A percentile compares a stretch with the other conserved stretches of the same genome.
Conservation (phyloP, 805 yeast species). For the Yarrowia osloensis region DNA sequence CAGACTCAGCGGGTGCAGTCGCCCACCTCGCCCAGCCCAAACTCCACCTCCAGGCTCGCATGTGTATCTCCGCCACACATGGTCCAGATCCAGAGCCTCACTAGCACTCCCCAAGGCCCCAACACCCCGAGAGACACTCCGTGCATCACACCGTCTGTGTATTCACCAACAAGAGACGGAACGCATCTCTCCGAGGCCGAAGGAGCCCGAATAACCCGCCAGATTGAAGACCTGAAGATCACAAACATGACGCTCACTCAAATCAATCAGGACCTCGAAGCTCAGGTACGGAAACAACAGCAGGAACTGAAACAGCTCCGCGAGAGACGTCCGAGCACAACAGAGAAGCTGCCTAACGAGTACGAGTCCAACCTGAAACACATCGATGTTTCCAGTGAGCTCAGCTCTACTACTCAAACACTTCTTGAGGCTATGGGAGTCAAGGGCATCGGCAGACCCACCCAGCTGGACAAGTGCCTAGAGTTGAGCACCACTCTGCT, state of each 20-base stretch:
- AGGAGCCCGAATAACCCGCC: conserved; percentile 18
- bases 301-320: conserved; percentile 14
- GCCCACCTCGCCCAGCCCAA: not conserved
- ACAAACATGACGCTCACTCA: conserved; percentile 23
- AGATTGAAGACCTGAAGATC: conserved; percentile 18
- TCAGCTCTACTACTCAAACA: not conserved
- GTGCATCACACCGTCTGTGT: not conserved
- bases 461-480: conserved; percentile 11
- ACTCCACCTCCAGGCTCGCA: not conserved
- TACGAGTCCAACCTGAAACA: not conserved
- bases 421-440: conserved; percentile 11
- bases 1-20: not conserved
- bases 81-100: not conserved
- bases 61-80: conserved; percentile 17
- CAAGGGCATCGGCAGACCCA: conserved; percentile 2
- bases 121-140: not conserved
- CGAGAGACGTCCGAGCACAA: not conserved
- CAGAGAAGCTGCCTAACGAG: not conserved
- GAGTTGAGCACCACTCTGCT: conserved; percentile 1
- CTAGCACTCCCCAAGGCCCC: not conserved
- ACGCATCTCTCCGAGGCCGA: conserved; percentile 11
- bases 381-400: not conserved
- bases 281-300: conserved; percentile 20
- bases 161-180: not conserved
- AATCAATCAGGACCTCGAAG: conserved; percentile 10